Base-by-base conservation (phyloP, 2,329 filamentous ascomycete genomes). In the Nothopassalora personata region DNA sequence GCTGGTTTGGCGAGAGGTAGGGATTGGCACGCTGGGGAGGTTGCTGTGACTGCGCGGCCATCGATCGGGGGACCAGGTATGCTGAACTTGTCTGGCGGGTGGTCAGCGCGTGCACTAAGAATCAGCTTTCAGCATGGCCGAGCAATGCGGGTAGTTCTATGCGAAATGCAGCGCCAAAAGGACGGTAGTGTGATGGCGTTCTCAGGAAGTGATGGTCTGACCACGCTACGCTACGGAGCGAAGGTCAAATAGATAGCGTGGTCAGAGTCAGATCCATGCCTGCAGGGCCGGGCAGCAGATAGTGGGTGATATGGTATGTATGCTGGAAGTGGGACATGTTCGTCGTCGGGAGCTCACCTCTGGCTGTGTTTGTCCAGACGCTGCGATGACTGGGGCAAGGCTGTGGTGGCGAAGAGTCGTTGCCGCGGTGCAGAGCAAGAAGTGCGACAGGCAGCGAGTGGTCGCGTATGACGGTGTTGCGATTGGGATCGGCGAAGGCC, bases 1-100 rank as follows among this genome's bases (percentile, higher is more conserved):
- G 77, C 64, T 81, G 68, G 53, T 64, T 63, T 23, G 53, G 56
- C 11, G 77, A 76, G 53, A 80, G 76, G 60, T 79, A 78, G 63
- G 73, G 71, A 43, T 73, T 73, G 66, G 73, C 57, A 46, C 65
- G 61, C 59, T 65, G 64, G 53, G 53, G 63, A 39, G 59, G 34
- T 56, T 59, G 53, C 58, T 60, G 57, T 51, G 59, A 45, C 56
- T 56, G 56, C 30, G 52, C 61, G 39, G 59, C 58, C 61, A 65
- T 66, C 54, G 60, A 59, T 55, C 53, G 53, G 36, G 36, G 30
- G 53, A n/a, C 23, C 54, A 27, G 50, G 28, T n/a, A 18, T 45
- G 33, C 19, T n/a, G 31, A n/a, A 23, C n/a, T 47, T 43, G 49
- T 53, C 19, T 47, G 50, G 49, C 34, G 23, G 30, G 34, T 39